A percentile compares a stretch with the other conserved stretches of the same genome.
These are phyloP conservation scores for Coriolopsis trogii DNA, from an alignment of 1,284 basidiomycete species.

Conservation along the genomic window DNA sequence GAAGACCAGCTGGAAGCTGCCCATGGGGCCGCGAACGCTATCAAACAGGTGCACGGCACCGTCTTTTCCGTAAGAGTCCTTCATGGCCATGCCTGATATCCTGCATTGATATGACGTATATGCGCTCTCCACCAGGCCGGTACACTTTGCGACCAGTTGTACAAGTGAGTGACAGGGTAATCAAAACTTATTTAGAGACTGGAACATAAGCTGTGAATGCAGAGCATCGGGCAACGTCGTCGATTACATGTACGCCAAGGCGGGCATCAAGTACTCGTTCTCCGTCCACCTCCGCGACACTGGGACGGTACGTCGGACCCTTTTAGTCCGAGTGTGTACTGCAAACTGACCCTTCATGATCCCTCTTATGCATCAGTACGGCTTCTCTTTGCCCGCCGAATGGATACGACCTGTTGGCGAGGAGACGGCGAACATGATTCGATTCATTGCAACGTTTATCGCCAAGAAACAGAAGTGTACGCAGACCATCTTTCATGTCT, in stretches of 20 bases:
- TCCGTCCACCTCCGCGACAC: constrained; percentile 81
- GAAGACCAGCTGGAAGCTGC: constrained; percentile 84
- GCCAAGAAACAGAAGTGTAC: constrained; percentile 24
- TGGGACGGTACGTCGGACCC: constrained; percentile 63
- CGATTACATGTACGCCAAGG: constrained; percentile 74
- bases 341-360: background rate
- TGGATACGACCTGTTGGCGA: constrained; percentile 82
- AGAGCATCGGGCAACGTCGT: constrained; percentile 74
- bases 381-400: constrained; percentile 73
- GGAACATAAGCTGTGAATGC: background rate
- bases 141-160: constrained; percentile 67
- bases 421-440: constrained; percentile 68
- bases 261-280: constrained; percentile 76
- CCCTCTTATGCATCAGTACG: constrained; percentile 57
- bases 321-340: background rate
- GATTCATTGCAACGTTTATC: constrained; percentile 73
- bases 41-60: constrained; percentile 61
- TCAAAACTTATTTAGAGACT: background rate
- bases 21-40: constrained; percentile 68
- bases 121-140: no score
- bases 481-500: no score
- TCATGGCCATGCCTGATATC: no score
- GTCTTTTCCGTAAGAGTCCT: constrained; percentile 44
- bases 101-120: no score
- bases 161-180: constrained; percentile 55